Percentiles rank a stretch among this genome's conserved stretches.
phyloP scores from a whole-genome alignment of 108 stramenopile genomes.

The Stephanodiscus minutulus region DNA sequence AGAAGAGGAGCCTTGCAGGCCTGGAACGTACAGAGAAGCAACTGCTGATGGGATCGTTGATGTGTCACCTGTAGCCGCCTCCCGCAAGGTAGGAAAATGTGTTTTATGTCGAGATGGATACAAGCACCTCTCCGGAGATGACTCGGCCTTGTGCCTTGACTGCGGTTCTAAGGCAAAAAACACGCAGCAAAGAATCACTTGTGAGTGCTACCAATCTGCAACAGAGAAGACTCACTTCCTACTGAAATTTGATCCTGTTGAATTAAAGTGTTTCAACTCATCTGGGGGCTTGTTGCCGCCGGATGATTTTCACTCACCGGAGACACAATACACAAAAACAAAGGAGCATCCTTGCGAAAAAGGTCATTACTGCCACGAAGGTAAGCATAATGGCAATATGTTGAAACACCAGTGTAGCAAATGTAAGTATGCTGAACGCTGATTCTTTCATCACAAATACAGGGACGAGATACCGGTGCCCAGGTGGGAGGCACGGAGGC shows the following conservation, averaged over 20 bases:
- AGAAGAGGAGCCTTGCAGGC: constrained; percentile 35
- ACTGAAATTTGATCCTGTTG: constrained; percentile 25
- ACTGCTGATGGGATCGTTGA: background rate
- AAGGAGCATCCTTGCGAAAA: constrained; percentile 14
- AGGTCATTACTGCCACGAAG: constrained; percentile 34
- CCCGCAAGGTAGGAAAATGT: constrained; percentile 10
- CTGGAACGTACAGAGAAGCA: constrained; percentile 32
- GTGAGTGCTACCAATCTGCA: constrained; percentile 44
- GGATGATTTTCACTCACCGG: constrained; percentile 15
- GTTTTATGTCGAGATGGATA: constrained; percentile 30
- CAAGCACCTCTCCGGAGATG: constrained; percentile 30
- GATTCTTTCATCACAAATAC: background rate
- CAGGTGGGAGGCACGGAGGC: constrained; percentile 31
- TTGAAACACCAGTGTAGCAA: too few relatives aligned
- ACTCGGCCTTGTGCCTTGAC: constrained; percentile 13
- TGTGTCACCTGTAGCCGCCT: constrained; percentile 18
- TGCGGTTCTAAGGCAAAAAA: constrained; percentile 40
- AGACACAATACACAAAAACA: constrained; percentile 36
- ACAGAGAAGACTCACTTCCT: constrained; percentile 21
- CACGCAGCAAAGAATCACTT: constrained; percentile 25
- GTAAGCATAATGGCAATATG: constrained; percentile 1
- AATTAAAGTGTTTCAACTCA: constrained; percentile 13
- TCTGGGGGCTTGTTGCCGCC: constrained; percentile 9
- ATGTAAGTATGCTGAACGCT: background rate
- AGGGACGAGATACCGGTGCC: constrained; percentile 22